Evolutionary conservation across 2,329 filamentous ascomycete species (phyloP).

Genomic region (Microcyclosporella mali): DNA sequence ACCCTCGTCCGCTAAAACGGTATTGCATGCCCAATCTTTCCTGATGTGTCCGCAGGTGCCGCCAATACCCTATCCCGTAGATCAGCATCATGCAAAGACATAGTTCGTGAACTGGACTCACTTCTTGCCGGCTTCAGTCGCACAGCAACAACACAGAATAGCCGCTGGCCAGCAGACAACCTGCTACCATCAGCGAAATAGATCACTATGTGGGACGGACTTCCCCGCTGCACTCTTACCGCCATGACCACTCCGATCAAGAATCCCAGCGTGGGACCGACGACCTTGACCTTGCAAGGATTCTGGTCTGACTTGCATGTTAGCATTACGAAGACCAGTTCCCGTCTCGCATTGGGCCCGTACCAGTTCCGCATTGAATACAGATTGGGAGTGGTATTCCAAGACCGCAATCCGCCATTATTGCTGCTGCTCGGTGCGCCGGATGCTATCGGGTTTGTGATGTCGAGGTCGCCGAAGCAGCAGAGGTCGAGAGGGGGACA

Average conservation of each 20-base stretch:
- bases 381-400: slow-evolving; percentile 29
- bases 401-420: slow-evolving; percentile 22
- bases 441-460: too few species aligned
- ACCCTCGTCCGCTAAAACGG: slow-evolving; percentile 22
- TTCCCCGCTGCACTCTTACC: slow-evolving; percentile 11
- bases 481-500: too few species aligned
- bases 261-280: slow-evolving; percentile 35
- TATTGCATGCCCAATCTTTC: slow-evolving; percentile 29
- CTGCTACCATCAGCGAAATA: slow-evolving; percentile 8
- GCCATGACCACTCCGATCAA: slow-evolving; percentile 29
- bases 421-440: not conserved
- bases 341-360: not conserved
- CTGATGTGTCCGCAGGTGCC: slow-evolving; percentile 30
- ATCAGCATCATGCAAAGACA: not conserved
- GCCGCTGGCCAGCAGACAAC: slow-evolving; percentile 35
- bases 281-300: slow-evolving; percentile 35
- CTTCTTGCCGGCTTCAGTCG: slow-evolving; percentile 33
- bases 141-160: slow-evolving; percentile 34
- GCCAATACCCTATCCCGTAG: slow-evolving; percentile 21
- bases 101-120: slow-evolving; percentile 2
- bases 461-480: too few species aligned
- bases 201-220: not conserved
- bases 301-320: slow-evolving; percentile 25
- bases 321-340: not conserved
- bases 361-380: slow-evolving; percentile 32